A percentile compares a stretch with the other conserved stretches of the same genome.
These are phyloP conservation scores for Toxoplasma gondii DNA, from an alignment of 169 alveolate species.

Conservation along the genomic window DNA sequence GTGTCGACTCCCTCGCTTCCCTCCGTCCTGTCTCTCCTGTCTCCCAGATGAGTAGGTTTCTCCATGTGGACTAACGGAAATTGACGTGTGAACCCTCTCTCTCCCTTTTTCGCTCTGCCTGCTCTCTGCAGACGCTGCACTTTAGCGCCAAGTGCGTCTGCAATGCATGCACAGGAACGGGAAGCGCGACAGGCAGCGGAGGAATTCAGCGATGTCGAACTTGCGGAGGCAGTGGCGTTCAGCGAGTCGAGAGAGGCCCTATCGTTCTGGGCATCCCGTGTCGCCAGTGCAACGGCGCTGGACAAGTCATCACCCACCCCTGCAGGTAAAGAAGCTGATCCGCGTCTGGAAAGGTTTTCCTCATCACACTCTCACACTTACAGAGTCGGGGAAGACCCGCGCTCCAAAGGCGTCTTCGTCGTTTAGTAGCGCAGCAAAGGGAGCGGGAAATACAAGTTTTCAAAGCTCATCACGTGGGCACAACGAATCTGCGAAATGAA, in stretches of 20 bases:
- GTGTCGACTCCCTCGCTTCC: no score
- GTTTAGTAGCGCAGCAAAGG: no score
- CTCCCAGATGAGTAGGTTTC: no score
- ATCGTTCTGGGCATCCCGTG: slow-evolving; percentile 88
- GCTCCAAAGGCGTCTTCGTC: no score
- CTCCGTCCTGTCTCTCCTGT: no score
- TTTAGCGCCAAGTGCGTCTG: slow-evolving; percentile 55
- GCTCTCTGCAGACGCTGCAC: slow-evolving; percentile 48
- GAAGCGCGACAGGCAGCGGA: slow-evolving; percentile 55
- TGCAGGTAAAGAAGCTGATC: slow-evolving; percentile 60
- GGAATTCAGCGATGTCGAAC: slow-evolving; percentile 42
- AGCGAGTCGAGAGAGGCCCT: slow-evolving; percentile 84
- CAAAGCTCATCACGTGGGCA: no score
- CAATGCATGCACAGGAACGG: slow-evolving; percentile 67
- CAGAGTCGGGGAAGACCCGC: background rate
- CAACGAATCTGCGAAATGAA: no score
- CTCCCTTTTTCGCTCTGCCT: background rate
- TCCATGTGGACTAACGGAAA: no score
- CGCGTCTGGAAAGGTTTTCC: background rate
- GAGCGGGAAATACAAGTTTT: no score
- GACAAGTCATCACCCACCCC: slow-evolving; percentile 83
- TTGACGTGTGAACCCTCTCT: no score
- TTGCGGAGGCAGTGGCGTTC: slow-evolving; percentile 59
- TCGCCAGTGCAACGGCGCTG: slow-evolving; percentile 86
- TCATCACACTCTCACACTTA: background rate